These are phyloP conservation scores for Clitoria ternatea DNA, from an alignment of 306 rosid genomes.

Conservation along the genomic window DNA sequence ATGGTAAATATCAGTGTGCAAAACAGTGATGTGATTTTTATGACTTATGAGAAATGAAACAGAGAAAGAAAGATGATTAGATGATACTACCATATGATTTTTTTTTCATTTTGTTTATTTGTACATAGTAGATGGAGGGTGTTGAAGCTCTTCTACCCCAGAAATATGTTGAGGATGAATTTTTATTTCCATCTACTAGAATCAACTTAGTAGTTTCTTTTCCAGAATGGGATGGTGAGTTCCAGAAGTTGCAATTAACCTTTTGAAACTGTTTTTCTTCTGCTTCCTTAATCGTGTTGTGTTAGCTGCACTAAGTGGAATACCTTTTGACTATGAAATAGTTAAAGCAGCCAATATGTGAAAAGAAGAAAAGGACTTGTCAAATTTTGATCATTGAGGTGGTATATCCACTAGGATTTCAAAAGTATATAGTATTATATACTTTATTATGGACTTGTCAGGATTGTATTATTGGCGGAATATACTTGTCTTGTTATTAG, in stretches of 20 bases:
- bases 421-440: neutral
- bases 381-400: conserved; percentile 25
- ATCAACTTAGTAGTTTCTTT: neutral
- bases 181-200: neutral
- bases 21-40: neutral
- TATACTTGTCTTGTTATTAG: neutral
- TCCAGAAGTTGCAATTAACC: neutral
- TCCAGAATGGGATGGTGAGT: neutral
- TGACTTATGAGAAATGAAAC: neutral
- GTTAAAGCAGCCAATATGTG: conserved; percentile 17
- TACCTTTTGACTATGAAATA: conserved; percentile 7
- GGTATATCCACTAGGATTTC: conserved; percentile 19
- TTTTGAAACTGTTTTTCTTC: neutral
- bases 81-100: neutral
- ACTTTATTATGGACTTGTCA: neutral
- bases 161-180: neutral
- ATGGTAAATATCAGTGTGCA: conserved; percentile 20
- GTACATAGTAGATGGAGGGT: conserved; percentile 15
- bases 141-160: neutral
- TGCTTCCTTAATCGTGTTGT: neutral
- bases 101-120: neutral
- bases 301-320: conserved; percentile 14
- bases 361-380: conserved; percentile 11
- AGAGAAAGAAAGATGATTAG: neutral
- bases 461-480: neutral